These are phyloP conservation scores for Tremellales sp. DNA, from an alignment of 1,284 basidiomycete genomes.

Conservation along the genomic window DNA sequence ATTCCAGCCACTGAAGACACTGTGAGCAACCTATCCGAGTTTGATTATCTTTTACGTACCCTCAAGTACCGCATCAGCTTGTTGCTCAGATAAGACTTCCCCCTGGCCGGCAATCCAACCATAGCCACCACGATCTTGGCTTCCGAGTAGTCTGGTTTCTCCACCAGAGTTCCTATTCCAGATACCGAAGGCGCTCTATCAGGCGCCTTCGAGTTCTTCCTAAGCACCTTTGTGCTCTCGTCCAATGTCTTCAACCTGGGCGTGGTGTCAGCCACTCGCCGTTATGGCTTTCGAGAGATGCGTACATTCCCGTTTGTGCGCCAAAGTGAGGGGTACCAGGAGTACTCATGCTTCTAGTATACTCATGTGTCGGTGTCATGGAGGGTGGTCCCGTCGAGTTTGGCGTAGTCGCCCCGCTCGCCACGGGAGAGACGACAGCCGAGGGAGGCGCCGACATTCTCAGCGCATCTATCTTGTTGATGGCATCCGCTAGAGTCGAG, in stretches of 20 bases:
- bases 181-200: constrained; percentile 47
- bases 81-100: constrained; percentile 80
- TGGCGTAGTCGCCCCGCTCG: constrained; percentile 33
- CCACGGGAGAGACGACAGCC: constrained; percentile 24
- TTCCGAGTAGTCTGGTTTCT: constrained; percentile 96
- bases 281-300: background rate
- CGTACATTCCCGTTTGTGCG: constrained; percentile 44
- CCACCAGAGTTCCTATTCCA: constrained; percentile 57
- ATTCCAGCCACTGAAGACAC: constrained; percentile 84
- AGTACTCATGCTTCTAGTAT: constrained; percentile 20
- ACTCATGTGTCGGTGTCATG: constrained; percentile 3
- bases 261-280: background rate
- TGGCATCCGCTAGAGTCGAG: constrained; percentile 39
- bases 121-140: constrained; percentile 98
- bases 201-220: constrained; percentile 40
- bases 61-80: constrained; percentile 76
- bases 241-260: constrained; percentile 43
- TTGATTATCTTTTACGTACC: constrained; percentile 48
- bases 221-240: constrained; percentile 44
- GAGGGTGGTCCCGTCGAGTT: constrained; percentile 14
- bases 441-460: constrained; percentile 29
- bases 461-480: constrained; percentile 41
- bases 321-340: constrained; percentile 50
- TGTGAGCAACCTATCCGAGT: background rate
- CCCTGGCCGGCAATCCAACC: constrained; percentile 80